Conservation (phyloP, 306 rosid genomes). For the Cucurbita pepo region DNA sequence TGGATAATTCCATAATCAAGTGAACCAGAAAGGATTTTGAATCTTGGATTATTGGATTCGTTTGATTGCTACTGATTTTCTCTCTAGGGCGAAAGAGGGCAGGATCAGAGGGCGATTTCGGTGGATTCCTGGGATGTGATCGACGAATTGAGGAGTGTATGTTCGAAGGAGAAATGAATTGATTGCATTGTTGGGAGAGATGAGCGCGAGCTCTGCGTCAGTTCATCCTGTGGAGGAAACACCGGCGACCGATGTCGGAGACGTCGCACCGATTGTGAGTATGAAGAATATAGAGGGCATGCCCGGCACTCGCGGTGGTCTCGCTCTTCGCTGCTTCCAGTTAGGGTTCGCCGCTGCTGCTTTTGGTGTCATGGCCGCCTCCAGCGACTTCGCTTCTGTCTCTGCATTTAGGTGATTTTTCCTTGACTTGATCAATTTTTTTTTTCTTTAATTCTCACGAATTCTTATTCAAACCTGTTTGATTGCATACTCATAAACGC, state of each 20-base stretch:
- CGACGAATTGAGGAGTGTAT: background rate
- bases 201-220: constrained; percentile 79
- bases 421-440: background rate
- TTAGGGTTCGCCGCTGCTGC: constrained; percentile 57
- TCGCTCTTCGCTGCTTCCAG: constrained; percentile 45
- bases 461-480: background rate
- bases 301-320: constrained; percentile 86
- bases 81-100: background rate
- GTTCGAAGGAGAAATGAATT: background rate
- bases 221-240: constrained; percentile 66
- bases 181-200: constrained; percentile 13
- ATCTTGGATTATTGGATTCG: background rate
- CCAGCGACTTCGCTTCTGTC: constrained; percentile 71
- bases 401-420: constrained; percentile 64
- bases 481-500: background rate
- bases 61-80: background rate
- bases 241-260: constrained; percentile 37
- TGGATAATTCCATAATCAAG: background rate
- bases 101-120: background rate
- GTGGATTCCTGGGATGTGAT: background rate
- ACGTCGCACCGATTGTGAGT: constrained; percentile 48
- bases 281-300: constrained; percentile 80
- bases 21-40: background rate
- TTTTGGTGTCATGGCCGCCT: constrained; percentile 61
- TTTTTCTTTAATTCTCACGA: background rate